These are phyloP conservation scores for Arthrobotrys sinensis DNA, from an alignment of 2,329 filamentous ascomycete species.

Conservation along the genomic window DNA sequence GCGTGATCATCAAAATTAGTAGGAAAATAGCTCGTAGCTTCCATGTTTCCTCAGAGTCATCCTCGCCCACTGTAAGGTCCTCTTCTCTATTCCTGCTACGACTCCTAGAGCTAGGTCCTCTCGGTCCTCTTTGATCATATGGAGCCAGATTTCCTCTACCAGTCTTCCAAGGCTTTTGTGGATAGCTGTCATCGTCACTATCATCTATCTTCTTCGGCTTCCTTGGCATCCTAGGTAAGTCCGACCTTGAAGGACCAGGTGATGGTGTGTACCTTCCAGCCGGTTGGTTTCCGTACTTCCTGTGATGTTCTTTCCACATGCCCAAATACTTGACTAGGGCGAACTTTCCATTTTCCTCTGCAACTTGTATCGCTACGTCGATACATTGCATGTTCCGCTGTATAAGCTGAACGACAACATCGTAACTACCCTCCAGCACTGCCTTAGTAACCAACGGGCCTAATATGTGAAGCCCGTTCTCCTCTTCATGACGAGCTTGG, in stretches of 20 bases:
- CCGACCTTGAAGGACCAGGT: conserved; percentile 21
- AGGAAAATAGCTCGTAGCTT: conserved; percentile 58
- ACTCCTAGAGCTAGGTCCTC: conserved; percentile 8
- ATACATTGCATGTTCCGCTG: conserved; percentile 53
- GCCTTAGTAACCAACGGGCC: conserved; percentile 40
- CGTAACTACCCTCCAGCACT: conserved; percentile 39
- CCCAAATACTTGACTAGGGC: conserved; percentile 43
- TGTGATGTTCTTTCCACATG: conserved; percentile 45
- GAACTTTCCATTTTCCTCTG: conserved; percentile 55
- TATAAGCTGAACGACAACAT: conserved; percentile 49
- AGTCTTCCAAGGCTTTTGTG: not conserved
- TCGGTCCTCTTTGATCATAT: not conserved
- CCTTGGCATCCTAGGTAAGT: conserved; percentile 12
- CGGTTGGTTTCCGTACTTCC: conserved; percentile 4
- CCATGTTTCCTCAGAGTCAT: conserved; percentile 49
- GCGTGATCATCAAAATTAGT: conserved; percentile 48
- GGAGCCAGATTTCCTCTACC: conserved; percentile 4
- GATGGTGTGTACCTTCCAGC: not conserved
- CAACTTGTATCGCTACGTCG: conserved; percentile 45
- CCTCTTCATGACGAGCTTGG: conserved; percentile 36
- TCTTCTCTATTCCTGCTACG: not conserved
- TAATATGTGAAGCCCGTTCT: conserved; percentile 35
- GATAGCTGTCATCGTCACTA: not conserved
- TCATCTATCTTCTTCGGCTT: conserved; percentile 5
- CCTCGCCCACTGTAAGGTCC: conserved; percentile 18